Conservation (phyloP, 805 yeast genomes). For the Suhomyces faveliae region DNA sequence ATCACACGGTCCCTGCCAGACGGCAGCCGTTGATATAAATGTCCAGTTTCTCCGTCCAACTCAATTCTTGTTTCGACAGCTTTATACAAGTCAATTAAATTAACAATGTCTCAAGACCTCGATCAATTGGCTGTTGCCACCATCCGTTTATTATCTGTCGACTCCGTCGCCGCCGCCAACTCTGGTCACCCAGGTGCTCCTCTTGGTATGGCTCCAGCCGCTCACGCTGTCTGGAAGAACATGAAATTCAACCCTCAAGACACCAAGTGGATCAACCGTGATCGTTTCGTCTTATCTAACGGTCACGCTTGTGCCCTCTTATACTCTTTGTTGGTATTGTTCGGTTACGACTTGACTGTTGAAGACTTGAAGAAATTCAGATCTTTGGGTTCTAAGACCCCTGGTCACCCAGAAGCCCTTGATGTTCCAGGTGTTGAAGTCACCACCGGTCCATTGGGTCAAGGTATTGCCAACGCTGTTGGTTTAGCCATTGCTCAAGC, state of each 20-base stretch:
- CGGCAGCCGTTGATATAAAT: background rate
- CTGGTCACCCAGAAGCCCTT: constrained; percentile 91
- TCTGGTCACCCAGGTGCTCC: constrained; percentile 99
- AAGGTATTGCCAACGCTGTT: constrained; percentile 94
- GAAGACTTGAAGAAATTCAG: constrained; percentile 91
- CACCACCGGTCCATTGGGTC: constrained; percentile 98
- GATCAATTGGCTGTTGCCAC: constrained; percentile 81
- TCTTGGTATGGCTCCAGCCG: constrained; percentile 94
- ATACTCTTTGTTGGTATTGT: constrained; percentile 80
- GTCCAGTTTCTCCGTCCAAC: background rate
- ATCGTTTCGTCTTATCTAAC: constrained; percentile 90
- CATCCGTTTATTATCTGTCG: constrained; percentile 85
- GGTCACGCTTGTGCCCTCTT: constrained; percentile 95
- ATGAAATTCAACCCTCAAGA: constrained; percentile 87
- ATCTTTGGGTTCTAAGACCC: constrained; percentile 86
- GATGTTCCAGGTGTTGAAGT: constrained; percentile 93
- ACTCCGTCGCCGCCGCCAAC: constrained; percentile 82
- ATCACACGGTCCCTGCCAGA: background rate
- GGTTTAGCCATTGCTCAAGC: constrained; percentile 95
- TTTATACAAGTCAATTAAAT: background rate
- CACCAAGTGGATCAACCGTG: constrained; percentile 92
- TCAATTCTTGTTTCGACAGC: background rate
- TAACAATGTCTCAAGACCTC: constrained; percentile 32
- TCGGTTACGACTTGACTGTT: constrained; percentile 75
- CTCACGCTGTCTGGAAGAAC: constrained; percentile 80